Evolutionary conservation across 2,329 filamentous ascomycete species (phyloP), one percentile per base, ranked within the genome.

Genomic region (Huntiella decipiens): DNA sequence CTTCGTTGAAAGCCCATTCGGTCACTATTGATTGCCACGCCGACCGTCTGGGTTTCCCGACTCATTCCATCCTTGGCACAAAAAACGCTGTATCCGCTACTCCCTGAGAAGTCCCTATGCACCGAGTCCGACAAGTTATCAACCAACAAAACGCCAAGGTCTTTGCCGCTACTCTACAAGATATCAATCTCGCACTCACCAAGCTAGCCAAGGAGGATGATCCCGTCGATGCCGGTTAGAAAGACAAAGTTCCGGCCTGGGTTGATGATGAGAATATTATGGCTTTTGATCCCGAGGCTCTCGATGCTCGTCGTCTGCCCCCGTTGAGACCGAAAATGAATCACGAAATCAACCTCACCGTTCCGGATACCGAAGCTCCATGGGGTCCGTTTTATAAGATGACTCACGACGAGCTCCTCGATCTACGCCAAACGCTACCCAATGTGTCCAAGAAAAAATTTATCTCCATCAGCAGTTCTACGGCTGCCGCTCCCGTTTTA

Each of bases 401-500:
- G 42, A 19, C 13, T 1, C 33, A 33, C 15, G 12, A 36, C 3
- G 42, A 44, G 31, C 17, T 36, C 3, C 3, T 36, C 2, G 33
- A 38, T 2, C 33, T 17, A 1, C 15, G n/a, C 15, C 7, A n/a
- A 1, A 36, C 15, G 4, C 12, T 8, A 28, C 5, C 8, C 7
- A 28, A 6, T 2, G 6, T 28, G 7, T 4, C 34, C 12, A 34
- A 6, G 12, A 43, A 43, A 33, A 31, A 19, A 3, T 43, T 32
- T 31, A 43, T 12, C 7, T 1, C 6, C 35, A n/a, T 16, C n/a
- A 37, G 35, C 38, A 40, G 12, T 1, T 22, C 38, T 15, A 8
- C 17, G 5, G 38, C 38, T n/a, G 40, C 19, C 4, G 38, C 45
- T 2, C 56, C 52, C 6, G 53, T 61, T 4, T 49, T 62, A 0